Base-by-base conservation (phyloP, 2,329 filamentous ascomycete species). In the Dactylellina parvicollis region DNA sequence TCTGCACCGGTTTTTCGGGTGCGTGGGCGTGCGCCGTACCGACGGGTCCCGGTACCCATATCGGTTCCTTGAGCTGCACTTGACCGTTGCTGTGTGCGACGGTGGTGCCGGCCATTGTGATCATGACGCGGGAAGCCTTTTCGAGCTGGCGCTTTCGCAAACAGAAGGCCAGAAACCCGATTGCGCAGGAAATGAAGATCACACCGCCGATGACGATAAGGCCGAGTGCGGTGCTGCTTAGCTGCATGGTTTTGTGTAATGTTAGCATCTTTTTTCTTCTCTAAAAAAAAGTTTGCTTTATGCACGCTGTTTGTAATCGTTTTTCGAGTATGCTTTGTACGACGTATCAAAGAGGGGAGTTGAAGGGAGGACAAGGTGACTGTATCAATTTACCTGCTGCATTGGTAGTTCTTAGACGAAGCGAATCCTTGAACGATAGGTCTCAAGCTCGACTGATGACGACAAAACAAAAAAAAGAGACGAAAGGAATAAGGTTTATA, bases 71-170 rank as follows among this genome's bases (percentile, higher is more conserved):
- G 9, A 71, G 32, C 14, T 42, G 38, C 12, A 34, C 34, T 4
- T 24, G 30, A 12, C 66, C 66, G n/a, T 71, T 47, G 14, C 28
- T 34, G n/a, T 56, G 30, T 5, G 55, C 57, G 30, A 71, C 59
- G 0, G 66, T 71, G 1, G 66, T 71, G 8, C 66, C 66, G 12
- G 56, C n/a, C 66, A 71, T 71, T 14, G 66, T 71, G 10, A 71
- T 54, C 66, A 71, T 71, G 0, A 50, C 40, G n/a, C 57, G 50
- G 18, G 66, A 55, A 10, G 54, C 47, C 18, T 44, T 32, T 12
- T 36, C 42, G 24, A 28, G 22, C 8, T 52, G 49, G 9, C 57
- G 50, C 7, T 40, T 40, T 26, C 60, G 56, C 9, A 71, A 57
- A 16, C 34, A 32, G 16, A 60, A 26, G 22, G 38, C n/a, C 14